phyloP scores from a whole-genome alignment of 148 eudicot genomes.

The Agrostemma githago region DNA sequence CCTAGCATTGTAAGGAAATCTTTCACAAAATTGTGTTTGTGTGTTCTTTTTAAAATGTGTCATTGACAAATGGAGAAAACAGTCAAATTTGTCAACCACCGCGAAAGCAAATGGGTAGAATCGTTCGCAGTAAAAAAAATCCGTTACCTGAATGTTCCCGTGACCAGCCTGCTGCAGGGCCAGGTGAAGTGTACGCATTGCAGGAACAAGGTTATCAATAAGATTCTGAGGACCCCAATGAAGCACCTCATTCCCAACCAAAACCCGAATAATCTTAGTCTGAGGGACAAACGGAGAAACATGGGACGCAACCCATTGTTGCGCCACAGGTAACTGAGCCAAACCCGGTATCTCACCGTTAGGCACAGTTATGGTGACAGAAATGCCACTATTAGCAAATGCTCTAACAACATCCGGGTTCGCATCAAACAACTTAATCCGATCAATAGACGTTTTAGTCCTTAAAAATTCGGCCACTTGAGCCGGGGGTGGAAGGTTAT shows the following conservation, averaged over 20 bases:
- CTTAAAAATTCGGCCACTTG: slow-evolving; percentile 69
- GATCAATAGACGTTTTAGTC: slow-evolving; percentile 48
- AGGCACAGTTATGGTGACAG: slow-evolving; percentile 58
- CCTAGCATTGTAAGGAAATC: no score
- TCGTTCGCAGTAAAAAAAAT: no score
- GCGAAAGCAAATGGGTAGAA: background rate
- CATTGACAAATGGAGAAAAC: no score
- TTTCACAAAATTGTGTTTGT: no score
- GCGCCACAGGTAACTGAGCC: slow-evolving; percentile 34
- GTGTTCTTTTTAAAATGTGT: no score
- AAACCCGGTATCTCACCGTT: slow-evolving; percentile 64
- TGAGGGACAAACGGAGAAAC: slow-evolving; percentile 55
- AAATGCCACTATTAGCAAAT: slow-evolving; percentile 59
- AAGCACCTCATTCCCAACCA: slow-evolving; percentile 68
- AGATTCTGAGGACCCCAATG: slow-evolving; percentile 66
- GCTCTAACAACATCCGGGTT: slow-evolving; percentile 58
- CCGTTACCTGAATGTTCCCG: slow-evolving; percentile 32
- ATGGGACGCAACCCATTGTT: slow-evolving; percentile 46
- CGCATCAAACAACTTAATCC: slow-evolving; percentile 63
- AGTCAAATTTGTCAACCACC: background rate
- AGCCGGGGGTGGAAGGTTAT: slow-evolving; percentile 63
- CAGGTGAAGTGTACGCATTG: slow-evolving; percentile 49
- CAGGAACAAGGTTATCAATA: slow-evolving; percentile 52
- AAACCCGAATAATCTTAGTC: slow-evolving; percentile 45
- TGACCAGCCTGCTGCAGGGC: slow-evolving; percentile 44